Evolutionary conservation across 345 rosid species (phyloP), one percentile per base, ranked within the genome.

Genomic region (Salix koriyanagi): DNA sequence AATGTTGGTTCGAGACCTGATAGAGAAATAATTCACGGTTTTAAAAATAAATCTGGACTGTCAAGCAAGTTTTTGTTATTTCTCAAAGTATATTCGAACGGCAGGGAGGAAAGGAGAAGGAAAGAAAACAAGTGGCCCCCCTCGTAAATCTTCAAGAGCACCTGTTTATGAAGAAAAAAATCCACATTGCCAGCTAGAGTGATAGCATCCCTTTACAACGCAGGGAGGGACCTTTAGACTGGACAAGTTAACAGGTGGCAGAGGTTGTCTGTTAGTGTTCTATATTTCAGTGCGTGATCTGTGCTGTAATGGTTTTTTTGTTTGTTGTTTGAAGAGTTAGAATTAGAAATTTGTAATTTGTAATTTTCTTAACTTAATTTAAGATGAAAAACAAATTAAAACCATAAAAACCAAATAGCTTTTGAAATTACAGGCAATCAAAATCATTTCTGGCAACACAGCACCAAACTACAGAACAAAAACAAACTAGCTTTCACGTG

Each of bases 131-230:
- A 15, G 9, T 25, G 71, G 66, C 65, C 70, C 65, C 70, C 67
- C 19, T 1, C 70, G 16, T 4, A 14, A 36, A 11, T 4, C 26
- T 3, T 42, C 10, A 2, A 12, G 48, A 39, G 34, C 14, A 39
- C 42, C 65, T 32, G 21, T 39, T 28, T 61, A 37, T 37, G 54
- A 67, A 67, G 68, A 15, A 26, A 26, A 65, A 5, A 48, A 67
- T 67, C 75, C 41, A 12, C 11, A n/a, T 10, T 68, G 77, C 74
- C 80, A 79, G 83, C 86, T 70, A 67, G 48, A 71, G 30, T 36
- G 74, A 79, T 30, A n/a, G 79, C 79, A 74, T 66, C 65, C 66
- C 18, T 28, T 11, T 46, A 71, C 48, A 11, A 4, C 4, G 23
- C 2, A 56, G 28, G 9, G 62, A 56, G 28, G 23, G 62, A 56